Evolutionary conservation across 75 land plant genomes (phyloP).

Genomic region (Selaginella moellendorffii): DNA sequence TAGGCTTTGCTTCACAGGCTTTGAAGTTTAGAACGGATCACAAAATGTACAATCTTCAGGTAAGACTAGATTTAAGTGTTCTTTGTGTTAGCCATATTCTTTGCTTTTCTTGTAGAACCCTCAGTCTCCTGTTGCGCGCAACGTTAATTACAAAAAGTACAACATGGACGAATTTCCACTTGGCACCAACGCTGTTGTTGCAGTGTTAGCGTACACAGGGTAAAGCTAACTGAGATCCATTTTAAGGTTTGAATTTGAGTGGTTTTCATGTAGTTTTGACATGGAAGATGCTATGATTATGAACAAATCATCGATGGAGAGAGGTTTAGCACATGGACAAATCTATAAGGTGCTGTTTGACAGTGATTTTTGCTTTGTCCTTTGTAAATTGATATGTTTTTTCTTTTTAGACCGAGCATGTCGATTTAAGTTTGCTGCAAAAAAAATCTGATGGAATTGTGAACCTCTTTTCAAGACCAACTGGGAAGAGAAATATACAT

Average conservation of each 20-base stretch:
- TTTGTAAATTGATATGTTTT: too few relatives aligned
- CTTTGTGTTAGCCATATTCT: not conserved
- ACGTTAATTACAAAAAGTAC: constrained; percentile 50
- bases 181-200: constrained; percentile 99
- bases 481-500: not conserved
- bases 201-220: constrained; percentile 96
- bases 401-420: constrained; percentile 54
- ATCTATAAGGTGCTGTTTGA: constrained; percentile 57
- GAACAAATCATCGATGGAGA: constrained; percentile 93
- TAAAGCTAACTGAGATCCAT: constrained; percentile 26
- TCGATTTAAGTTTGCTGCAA: constrained; percentile 41
- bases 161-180: constrained; percentile 82
- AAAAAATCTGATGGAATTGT: constrained; percentile 23
- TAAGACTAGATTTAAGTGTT: constrained; percentile 5
- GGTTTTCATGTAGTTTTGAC: constrained; percentile 48
- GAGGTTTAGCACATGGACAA: constrained; percentile 86
- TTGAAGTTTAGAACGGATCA: constrained; percentile 58
- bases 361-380: not conserved
- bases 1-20: constrained; percentile 84
- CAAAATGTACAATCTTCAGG: constrained; percentile 88
- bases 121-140: constrained; percentile 81
- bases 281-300: constrained; percentile 99
- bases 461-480: constrained; percentile 39
- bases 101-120: constrained; percentile 50
- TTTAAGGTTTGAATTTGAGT: not conserved